Evolutionary conservation across 441 rosid genomes (phyloP).

Genomic region (Rhodomyrtus psidioides): DNA sequence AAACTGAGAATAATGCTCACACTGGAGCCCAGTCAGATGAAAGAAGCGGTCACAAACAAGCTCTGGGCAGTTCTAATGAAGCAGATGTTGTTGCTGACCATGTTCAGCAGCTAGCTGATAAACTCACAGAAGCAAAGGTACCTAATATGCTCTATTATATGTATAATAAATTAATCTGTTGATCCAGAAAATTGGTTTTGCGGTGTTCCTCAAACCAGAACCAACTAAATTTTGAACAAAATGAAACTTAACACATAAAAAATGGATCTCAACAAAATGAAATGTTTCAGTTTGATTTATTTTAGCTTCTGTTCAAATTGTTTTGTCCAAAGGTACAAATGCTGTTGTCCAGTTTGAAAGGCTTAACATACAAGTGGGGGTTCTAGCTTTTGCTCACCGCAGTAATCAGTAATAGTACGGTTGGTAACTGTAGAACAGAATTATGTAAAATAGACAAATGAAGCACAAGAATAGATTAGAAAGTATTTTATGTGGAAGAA

Average conservation of each 20-base stretch:
- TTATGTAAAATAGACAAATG: neutral
- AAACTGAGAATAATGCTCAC: slow-evolving; percentile 14
- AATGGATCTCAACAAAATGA: neutral
- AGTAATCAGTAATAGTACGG: neutral
- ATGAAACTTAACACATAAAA: neutral
- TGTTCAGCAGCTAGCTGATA: slow-evolving; percentile 4
- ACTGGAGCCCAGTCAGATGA: slow-evolving; percentile 25
- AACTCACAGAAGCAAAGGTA: slow-evolving; percentile 31
- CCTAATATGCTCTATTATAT: neutral
- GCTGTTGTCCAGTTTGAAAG: neutral
- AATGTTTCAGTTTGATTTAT: neutral
- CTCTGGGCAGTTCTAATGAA: slow-evolving; percentile 12
- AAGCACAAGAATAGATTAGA: neutral
- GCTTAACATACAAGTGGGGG: neutral
- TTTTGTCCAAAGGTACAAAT: neutral
- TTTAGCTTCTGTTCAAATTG: neutral
- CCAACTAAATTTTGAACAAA: neutral
- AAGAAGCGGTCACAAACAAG: slow-evolving; percentile 12
- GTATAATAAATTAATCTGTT: neutral
- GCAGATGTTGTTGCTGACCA: slow-evolving; percentile 7
- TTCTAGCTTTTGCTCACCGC: neutral
- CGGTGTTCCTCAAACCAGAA: neutral
- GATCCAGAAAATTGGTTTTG: neutral
- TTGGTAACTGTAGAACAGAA: neutral
- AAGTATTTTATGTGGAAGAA: neutral